Base-by-base conservation (phyloP, 176 grass and related monocot species). In the Dendrocalamus sinicus region DNA sequence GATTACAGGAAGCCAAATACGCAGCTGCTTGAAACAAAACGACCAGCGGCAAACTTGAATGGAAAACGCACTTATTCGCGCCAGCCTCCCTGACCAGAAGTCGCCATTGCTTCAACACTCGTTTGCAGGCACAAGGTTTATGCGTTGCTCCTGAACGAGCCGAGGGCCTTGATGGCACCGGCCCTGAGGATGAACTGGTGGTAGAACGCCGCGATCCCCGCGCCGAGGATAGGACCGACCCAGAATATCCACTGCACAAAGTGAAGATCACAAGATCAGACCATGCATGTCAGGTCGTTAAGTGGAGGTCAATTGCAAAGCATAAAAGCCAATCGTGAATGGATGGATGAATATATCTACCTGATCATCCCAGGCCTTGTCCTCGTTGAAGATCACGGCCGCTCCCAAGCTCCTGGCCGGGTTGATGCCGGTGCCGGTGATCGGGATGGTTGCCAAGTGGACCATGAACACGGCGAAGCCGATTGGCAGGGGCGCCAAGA, bases 401-500 rank as follows among this genome's bases (percentile, higher is more conserved):
- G 94, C 91, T 7, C 94, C 94, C 0, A 96, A 44, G 82, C 91
- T 93, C 91, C 94, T 81, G 13, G 94, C 94, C n/a, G 94, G 94
- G 82, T 94, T 96, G 85, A 96, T 96, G 35, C 94, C 94, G 59
- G 94, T 96, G 63, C 94, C 94, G 53, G 94, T 96, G 85, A 96
- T 91, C 1, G 94, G 94, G 81, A 96, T 96, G 68, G 94, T 96
- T 17, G 94, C 94, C n/a, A 93, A 39, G 81, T 96, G 94, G 32
- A 96, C 94, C 94, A 94, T 94, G 91, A 96, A 96, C 63, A 96
- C 94, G 45, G 94, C 91, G 86, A 96, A 96, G 9, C 94, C 94
- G 53, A 94, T 96, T 17, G 94, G 94, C 73, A 96, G 94, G 6
- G 94, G 94, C 6, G 94, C 94, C 89, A 96, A 23, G 1, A 96